phyloP scores from a whole-genome alignment of 169 alveolate genomes.

The Cryptosporidium sp. region DNA sequence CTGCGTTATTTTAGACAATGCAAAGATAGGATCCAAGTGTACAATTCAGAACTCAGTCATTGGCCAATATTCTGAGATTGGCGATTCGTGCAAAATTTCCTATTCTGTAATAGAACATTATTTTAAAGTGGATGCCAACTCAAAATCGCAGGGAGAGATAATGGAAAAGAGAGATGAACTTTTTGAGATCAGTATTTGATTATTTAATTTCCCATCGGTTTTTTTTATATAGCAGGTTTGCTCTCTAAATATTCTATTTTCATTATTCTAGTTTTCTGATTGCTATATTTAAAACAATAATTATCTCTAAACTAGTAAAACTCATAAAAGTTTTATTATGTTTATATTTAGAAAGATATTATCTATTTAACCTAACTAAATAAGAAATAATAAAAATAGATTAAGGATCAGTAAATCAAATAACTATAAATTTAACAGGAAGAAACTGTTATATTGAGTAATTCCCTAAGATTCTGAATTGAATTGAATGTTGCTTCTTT shows the following conservation, averaged over 20 bases:
- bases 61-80: background rate
- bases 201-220: background rate
- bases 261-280: background rate
- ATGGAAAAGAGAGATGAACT: conserved; percentile 58
- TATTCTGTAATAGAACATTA: conserved; percentile 27
- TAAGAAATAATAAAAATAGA: background rate
- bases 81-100: conserved; percentile 40
- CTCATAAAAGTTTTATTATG: no score
- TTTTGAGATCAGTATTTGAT: conserved; percentile 33
- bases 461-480: conserved; percentile 3
- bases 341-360: background rate
- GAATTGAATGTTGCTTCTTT: background rate
- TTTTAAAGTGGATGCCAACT: conserved; percentile 31
- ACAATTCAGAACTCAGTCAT: conserved; percentile 68
- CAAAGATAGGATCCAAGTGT: conserved; percentile 49
- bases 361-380: background rate
- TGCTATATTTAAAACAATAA: background rate
- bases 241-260: background rate
- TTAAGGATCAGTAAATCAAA: no score
- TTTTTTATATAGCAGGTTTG: background rate
- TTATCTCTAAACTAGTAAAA: no score
- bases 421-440: background rate
- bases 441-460: background rate
- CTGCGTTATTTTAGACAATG: conserved; percentile 38
- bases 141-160: conserved; percentile 50